phyloP scores from a whole-genome alignment of 345 rosid genomes.

The Eucalyptus viminalis region DNA sequence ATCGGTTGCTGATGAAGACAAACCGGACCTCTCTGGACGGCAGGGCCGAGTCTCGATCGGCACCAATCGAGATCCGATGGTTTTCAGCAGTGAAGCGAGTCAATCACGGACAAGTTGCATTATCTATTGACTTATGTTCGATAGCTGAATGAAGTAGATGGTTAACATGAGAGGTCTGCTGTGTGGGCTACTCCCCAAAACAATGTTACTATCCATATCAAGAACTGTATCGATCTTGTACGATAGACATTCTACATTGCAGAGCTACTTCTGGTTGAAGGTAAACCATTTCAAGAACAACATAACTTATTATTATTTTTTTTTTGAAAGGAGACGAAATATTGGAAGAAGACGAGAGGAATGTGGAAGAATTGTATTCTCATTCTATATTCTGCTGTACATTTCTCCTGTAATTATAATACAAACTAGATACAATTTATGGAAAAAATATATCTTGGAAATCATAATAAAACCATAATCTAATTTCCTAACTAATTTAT shows the following conservation, averaged over 20 bases:
- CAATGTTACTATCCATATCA: not conserved
- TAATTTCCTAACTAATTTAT: too few species aligned
- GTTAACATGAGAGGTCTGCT: not conserved
- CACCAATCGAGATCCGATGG: not conserved
- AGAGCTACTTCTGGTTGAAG: not conserved
- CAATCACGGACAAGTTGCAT: not conserved
- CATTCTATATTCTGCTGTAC: too few species aligned
- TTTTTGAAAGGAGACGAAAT: not conserved
- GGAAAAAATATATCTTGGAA: too few species aligned
- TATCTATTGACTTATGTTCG: not conserved
- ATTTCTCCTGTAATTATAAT: too few species aligned
- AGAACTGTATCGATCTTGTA: too few species aligned
- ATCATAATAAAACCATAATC: too few species aligned
- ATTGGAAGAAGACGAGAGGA: too few species aligned
- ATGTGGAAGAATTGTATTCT: too few species aligned
- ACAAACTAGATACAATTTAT: too few species aligned
- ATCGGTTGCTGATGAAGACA: not conserved
- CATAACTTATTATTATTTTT: too few species aligned
- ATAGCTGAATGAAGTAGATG: not conserved
- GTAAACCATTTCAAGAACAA: not conserved
- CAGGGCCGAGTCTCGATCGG: too few species aligned
- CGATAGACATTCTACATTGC: not conserved
- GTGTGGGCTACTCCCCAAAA: not conserved
- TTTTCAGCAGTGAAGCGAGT: not conserved
- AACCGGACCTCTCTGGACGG: not conserved